These are phyloP conservation scores for Poa annua DNA, from an alignment of 176 grass and related monocot species.

Conservation along the genomic window DNA sequence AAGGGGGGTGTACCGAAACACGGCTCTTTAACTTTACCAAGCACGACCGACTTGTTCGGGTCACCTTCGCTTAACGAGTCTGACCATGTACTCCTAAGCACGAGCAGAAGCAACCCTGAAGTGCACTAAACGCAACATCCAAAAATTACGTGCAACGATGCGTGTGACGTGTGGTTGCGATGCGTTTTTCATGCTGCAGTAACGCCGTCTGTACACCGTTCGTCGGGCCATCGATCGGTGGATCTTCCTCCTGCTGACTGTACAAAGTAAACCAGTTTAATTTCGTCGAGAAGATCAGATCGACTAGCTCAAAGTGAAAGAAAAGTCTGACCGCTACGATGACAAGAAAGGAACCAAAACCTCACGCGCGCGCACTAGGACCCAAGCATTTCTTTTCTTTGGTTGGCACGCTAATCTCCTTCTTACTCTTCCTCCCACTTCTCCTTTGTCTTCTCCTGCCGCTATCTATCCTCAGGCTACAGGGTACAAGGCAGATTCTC, in stretches of 20 bases:
- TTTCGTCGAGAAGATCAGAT: not conserved
- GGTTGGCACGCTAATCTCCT: conserved; percentile 17
- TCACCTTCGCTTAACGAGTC: too few relatives aligned
- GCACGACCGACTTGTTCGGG: too few relatives aligned
- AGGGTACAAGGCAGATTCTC: not conserved
- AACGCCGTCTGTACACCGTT: too few relatives aligned
- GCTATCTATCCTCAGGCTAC: not conserved
- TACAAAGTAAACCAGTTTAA: not conserved
- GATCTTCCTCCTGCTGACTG: not conserved
- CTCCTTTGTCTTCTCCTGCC: conserved; percentile 40
- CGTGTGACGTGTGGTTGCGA: not conserved
- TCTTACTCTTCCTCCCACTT: not conserved
- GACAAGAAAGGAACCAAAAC: conserved; percentile 24
- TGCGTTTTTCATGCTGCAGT: too few relatives aligned
- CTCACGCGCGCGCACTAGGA: not conserved
- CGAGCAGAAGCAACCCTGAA: not conserved
- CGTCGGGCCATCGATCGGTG: too few relatives aligned
- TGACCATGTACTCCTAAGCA: too few relatives aligned
- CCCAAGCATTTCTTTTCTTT: not conserved
- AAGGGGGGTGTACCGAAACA: too few relatives aligned
- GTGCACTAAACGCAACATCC: conserved; percentile 19
- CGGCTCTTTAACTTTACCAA: too few relatives aligned
- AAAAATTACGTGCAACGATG: not conserved
- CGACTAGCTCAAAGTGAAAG: too few relatives aligned
- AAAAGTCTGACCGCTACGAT: conserved; percentile 1